phyloP scores from a whole-genome alignment of 2,329 filamentous ascomycete genomes.

The Scopulariopsis brevicaulis region DNA sequence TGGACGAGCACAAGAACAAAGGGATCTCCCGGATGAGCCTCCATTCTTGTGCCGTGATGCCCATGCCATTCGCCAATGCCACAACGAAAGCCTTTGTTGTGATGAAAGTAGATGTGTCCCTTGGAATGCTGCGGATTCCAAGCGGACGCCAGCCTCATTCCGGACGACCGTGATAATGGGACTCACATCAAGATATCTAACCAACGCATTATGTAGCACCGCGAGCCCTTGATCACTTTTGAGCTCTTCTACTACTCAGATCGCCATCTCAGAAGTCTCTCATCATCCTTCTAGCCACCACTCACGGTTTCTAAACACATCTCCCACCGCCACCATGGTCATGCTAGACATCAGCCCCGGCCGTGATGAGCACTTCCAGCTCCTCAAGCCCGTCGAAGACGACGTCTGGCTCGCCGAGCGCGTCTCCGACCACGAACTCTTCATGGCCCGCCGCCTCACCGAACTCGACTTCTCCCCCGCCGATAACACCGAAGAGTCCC shows the following conservation, averaged over 20 bases:
- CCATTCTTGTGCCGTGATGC: not conserved
- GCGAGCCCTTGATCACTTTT: too few relatives aligned
- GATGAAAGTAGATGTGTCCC: not conserved
- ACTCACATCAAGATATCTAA: not conserved
- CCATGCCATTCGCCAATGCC: not conserved
- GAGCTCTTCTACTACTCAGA: not conserved
- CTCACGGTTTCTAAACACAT: not conserved
- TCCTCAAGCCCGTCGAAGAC: conserved; percentile 16
- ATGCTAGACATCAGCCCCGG: not conserved
- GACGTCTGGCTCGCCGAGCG: conserved; percentile 20
- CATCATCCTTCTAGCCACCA: not conserved
- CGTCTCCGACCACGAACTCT: conserved; percentile 16
- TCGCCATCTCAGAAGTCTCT: not conserved
- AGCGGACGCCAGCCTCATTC: not conserved
- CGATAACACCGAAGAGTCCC: conserved; percentile 8
- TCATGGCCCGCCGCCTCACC: conserved; percentile 18
- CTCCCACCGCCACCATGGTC: not conserved
- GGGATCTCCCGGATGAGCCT: not conserved
- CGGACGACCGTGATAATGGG: not conserved
- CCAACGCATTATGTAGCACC: not conserved
- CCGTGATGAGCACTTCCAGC: conserved; percentile 12
- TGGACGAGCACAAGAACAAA: too few relatives aligned
- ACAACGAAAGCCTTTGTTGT: not conserved
- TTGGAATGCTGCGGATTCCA: not conserved
- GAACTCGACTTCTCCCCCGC: conserved; percentile 8